Evolutionary conservation across 805 yeast species (phyloP).

Genomic region (Candida germanica): DNA sequence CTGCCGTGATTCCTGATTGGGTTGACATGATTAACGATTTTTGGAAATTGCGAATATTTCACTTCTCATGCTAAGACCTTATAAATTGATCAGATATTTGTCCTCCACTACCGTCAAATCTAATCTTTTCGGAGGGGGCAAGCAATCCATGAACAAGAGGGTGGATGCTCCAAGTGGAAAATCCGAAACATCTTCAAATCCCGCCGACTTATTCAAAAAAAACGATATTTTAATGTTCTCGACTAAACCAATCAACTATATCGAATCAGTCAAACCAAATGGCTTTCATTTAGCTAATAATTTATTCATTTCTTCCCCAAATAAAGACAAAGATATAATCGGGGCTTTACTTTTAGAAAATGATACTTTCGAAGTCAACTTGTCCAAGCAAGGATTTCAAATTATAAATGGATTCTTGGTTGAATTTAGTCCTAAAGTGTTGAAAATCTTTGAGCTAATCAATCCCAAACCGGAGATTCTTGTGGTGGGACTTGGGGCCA

Average conservation of each 20-base stretch:
- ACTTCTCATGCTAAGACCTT: background rate
- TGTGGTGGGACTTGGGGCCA: constrained; percentile 67
- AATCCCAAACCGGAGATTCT: constrained; percentile 78
- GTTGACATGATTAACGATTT: constrained; percentile 30
- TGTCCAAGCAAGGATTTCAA: constrained; percentile 45
- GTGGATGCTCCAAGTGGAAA: constrained; percentile 33
- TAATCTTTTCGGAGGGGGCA: constrained; percentile 31
- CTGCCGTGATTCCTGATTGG: constrained; percentile 42
- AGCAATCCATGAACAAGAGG: constrained; percentile 15
- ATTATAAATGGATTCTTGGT: constrained; percentile 49
- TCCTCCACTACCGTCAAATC: background rate
- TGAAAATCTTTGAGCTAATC: constrained; percentile 49
- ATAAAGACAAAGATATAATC: constrained; percentile 32
- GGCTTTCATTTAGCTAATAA: constrained; percentile 61
- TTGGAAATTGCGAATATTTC: background rate
- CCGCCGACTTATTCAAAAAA: constrained; percentile 42
- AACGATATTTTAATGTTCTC: constrained; percentile 43
- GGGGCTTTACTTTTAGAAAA: constrained; percentile 52
- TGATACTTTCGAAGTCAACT: constrained; percentile 60
- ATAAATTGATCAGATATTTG: too few relatives aligned
- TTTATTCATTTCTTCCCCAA: constrained; percentile 44
- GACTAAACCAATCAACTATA: constrained; percentile 41
- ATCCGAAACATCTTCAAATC: constrained; percentile 38
- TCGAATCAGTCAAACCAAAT: constrained; percentile 44
- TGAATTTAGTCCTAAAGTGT: constrained; percentile 43